Evolutionary conservation across 805 yeast species (phyloP).

Genomic region (Sungouiozyma intestinalis): DNA sequence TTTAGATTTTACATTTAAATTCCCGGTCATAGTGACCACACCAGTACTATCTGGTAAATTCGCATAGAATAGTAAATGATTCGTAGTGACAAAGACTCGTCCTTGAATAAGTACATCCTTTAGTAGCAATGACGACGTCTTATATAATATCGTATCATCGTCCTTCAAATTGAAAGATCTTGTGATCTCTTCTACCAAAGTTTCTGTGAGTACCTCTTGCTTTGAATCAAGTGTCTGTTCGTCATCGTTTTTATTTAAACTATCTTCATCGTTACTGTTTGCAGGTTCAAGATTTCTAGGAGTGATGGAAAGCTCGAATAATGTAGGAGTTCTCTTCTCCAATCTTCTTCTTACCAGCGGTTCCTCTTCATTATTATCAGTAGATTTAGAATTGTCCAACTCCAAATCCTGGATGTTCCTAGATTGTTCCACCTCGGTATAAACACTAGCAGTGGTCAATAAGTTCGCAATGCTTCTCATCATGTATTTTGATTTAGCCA

Average conservation of each 20-base stretch:
- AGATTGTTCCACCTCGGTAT: slow-evolving; percentile 29
- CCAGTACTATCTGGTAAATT: slow-evolving; percentile 52
- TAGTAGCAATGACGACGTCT: slow-evolving; percentile 69
- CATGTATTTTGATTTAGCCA: slow-evolving; percentile 33
- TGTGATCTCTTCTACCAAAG: slow-evolving; percentile 1
- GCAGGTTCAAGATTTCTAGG: neutral
- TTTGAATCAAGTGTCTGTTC: neutral
- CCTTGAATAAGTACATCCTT: slow-evolving; percentile 82
- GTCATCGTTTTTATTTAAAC: slow-evolving; percentile 1
- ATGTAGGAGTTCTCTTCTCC: slow-evolving; percentile 10
- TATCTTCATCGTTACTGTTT: slow-evolving; percentile 1
- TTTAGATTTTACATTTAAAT: slow-evolving; percentile 34
- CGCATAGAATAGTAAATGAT: slow-evolving; percentile 64
- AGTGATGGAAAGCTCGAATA: slow-evolving; percentile 15
- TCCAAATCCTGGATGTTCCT: slow-evolving; percentile 14
- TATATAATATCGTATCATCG: slow-evolving; percentile 47
- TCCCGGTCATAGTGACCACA: slow-evolving; percentile 37
- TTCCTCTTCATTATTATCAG: slow-evolving; percentile 5
- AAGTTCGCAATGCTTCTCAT: slow-evolving; percentile 45
- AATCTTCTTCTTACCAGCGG: neutral
- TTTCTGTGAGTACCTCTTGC: neutral
- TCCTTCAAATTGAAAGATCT: slow-evolving; percentile 36
- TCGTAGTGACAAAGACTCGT: slow-evolving; percentile 60
- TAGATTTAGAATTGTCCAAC: slow-evolving; percentile 9
- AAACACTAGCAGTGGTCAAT: slow-evolving; percentile 48